Percentiles rank a stretch among this genome's conserved stretches.
Evolutionary conservation across 1,284 basidiomycete genomes (phyloP).

Genomic region (Boletus sp.): DNA sequence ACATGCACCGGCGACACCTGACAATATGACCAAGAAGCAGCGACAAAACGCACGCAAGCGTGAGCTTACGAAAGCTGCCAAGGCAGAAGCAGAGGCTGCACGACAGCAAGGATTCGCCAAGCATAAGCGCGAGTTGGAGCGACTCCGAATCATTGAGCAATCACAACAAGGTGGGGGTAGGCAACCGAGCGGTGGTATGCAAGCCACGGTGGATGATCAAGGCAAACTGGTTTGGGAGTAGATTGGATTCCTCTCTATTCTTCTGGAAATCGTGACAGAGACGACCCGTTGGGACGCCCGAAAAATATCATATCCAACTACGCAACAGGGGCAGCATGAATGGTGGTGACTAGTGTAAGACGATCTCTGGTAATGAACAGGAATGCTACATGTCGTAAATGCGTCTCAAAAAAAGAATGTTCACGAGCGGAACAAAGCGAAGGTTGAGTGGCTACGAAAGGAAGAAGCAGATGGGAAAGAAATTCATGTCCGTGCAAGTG

Average conservation of each 20-base stretch:
- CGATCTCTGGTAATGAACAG: constrained; percentile 13
- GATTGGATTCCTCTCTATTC: neutral
- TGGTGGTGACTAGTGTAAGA: constrained; percentile 15
- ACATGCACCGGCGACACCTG: constrained; percentile 34
- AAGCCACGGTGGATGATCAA: constrained; percentile 44
- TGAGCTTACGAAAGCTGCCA: constrained; percentile 55
- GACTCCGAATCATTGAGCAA: constrained; percentile 49
- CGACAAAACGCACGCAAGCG: constrained; percentile 62
- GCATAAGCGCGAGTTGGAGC: constrained; percentile 61
- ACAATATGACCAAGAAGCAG: constrained; percentile 58
- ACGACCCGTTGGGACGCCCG: constrained; percentile 3
- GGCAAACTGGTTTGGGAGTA: constrained; percentile 59
- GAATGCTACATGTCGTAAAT: constrained; percentile 26
- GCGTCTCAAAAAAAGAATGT: constrained; percentile 11
- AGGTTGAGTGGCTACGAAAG: constrained; percentile 8
- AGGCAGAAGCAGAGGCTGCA: constrained; percentile 51
- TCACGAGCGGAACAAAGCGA: constrained; percentile 9
- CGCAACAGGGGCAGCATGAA: neutral
- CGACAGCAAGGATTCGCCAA: constrained; percentile 48
- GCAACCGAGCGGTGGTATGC: constrained; percentile 51
- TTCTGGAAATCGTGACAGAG: neutral
- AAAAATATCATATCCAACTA: constrained; percentile 26
- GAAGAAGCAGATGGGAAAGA: constrained; percentile 5
- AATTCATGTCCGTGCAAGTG: constrained; percentile 22
- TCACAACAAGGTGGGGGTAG: constrained; percentile 33